Evolutionary conservation across 768 basidiomycete genomes (phyloP).

Genomic region (Lentinula detonsa): DNA sequence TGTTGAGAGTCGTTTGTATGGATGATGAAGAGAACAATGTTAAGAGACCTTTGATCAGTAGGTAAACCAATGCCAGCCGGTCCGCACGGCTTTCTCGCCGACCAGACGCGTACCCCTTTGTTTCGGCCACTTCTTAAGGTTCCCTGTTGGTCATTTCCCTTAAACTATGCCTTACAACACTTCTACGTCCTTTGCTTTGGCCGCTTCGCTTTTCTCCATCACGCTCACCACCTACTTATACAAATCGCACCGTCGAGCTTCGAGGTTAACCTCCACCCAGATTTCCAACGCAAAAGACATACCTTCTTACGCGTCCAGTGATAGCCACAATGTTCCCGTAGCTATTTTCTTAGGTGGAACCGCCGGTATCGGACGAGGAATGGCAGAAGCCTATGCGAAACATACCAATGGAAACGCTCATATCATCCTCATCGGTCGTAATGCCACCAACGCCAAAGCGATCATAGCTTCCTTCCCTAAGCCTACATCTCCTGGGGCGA

Average conservation of each 20-base stretch:
- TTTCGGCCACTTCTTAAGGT: too few relatives aligned
- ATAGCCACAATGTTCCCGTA: background rate
- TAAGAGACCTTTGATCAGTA: too few relatives aligned
- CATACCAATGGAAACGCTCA: slow-evolving; percentile 28
- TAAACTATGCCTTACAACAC: too few relatives aligned
- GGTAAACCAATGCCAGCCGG: too few relatives aligned
- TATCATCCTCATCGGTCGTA: slow-evolving; percentile 29
- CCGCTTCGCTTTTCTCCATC: background rate
- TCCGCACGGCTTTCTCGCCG: too few relatives aligned
- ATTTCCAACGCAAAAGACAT: background rate
- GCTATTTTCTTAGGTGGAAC: slow-evolving; percentile 11
- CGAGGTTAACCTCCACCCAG: background rate
- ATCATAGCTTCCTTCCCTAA: slow-evolving; percentile 24
- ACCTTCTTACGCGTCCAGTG: background rate
- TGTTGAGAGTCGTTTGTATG: too few relatives aligned
- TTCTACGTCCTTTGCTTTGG: background rate
- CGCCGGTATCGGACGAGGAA: slow-evolving; percentile 20
- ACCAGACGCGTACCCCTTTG: too few relatives aligned
- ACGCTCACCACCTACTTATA: background rate
- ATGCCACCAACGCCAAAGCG: slow-evolving; percentile 21
- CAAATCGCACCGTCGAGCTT: background rate
- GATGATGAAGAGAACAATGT: too few relatives aligned
- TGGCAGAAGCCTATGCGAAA: slow-evolving; percentile 24
- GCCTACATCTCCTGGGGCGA: slow-evolving; percentile 10
- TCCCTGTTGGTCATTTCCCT: too few relatives aligned